Evolutionary conservation across 345 rosid species (phyloP).

Genomic region (Heritiera fomes): DNA sequence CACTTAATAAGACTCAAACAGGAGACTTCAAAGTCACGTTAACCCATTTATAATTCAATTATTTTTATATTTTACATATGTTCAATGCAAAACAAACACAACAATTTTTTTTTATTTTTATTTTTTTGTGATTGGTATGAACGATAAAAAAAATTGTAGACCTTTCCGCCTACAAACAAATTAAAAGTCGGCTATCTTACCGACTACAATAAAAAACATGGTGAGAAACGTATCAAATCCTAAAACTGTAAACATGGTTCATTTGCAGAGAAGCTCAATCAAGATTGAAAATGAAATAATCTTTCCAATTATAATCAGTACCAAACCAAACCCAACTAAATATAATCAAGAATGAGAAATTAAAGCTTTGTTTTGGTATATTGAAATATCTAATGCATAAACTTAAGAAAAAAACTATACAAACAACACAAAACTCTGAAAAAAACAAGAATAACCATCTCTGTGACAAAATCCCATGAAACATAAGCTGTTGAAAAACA

Average conservation of each 20-base stretch:
- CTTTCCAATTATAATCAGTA: neutral
- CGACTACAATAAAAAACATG: neutral
- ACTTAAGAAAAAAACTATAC: neutral
- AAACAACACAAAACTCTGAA: neutral
- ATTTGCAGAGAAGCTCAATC: neutral
- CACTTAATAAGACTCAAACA: no score
- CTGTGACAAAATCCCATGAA: conserved; percentile 2
- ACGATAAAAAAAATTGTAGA: neutral
- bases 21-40: no score
- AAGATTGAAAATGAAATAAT: neutral
- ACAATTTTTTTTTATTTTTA: no score
- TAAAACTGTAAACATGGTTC: neutral
- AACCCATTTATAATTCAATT: no score
- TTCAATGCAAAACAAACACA: no score
- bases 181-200: conserved; percentile 16
- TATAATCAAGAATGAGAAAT: no score
- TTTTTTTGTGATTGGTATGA: no score
- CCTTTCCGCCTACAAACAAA: neutral
- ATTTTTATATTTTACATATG: no score
- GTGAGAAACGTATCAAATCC: neutral
- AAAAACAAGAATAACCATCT: neutral
- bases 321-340: neutral
- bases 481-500: neutral
- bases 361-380: neutral
- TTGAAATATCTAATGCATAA: neutral